These are phyloP conservation scores for Plasmodium adleri DNA, from an alignment of 169 alveolate genomes.

Conservation along the genomic window DNA sequence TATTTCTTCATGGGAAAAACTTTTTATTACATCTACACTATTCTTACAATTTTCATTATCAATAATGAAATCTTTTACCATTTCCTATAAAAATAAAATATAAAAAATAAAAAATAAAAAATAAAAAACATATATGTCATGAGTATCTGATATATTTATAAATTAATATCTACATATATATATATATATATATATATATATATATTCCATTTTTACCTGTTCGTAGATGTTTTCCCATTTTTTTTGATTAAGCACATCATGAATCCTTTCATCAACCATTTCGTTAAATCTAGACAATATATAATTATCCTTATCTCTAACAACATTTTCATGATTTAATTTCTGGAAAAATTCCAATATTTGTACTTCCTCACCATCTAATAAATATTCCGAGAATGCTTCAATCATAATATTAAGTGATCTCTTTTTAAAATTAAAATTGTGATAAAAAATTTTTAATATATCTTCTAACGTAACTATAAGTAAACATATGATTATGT, in stretches of 20 bases:
- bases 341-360: no score
- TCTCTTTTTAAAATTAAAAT: conserved; percentile 29
- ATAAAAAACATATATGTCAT: no score
- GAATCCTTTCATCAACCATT: background rate
- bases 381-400: conserved; percentile 8
- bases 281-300: background rate
- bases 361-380: background rate
- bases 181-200: no score
- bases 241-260: background rate
- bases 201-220: no score
- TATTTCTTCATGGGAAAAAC: conserved; percentile 11
- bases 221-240: no score
- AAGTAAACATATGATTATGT: conserved; percentile 38
- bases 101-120: background rate
- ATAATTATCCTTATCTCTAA: no score
- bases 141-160: no score
- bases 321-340: no score
- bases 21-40: background rate
- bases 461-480: conserved; percentile 52
- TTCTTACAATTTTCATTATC: background rate
- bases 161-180: no score
- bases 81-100: background rate
- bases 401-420: conserved; percentile 50
- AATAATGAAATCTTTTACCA: background rate
- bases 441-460: conserved; percentile 9